Base-by-base conservation (phyloP, 2,329 filamentous ascomycete species). In the Pyrenophora seminiperda region DNA sequence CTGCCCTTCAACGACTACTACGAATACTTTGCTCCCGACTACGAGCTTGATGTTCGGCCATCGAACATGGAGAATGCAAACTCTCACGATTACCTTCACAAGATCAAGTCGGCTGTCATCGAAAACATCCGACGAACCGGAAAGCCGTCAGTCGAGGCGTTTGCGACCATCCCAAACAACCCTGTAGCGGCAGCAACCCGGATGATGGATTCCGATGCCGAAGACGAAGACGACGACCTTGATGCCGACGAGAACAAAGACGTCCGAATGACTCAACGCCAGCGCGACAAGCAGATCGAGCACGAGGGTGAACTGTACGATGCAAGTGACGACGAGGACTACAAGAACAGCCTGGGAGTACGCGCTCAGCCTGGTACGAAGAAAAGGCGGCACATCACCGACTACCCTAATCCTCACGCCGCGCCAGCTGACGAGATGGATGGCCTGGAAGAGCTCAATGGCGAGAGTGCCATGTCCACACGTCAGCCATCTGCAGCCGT, bases 1-100 rank as follows among this genome's bases (percentile, higher is more conserved):
- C 80, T 97, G 32, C 93, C 93, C 0, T 97, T 91, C 74, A 97
- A 96, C 58, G 93, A 97, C 77, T 97, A 97, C 74, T 97, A 97
- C 67, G 85, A 88, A 79, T 88, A 88, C 66, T 88, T 87, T 65
- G 84, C 81, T 5, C 85, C 85, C 2, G 85, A 88, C 65, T 88
- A 86, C 66, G 84, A 88, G 69, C 78, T 88, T 33, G 83, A 88
- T 62, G 85, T 88, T 14, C 81, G 84, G 19, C 83, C 85, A 0
- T 87, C 84, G 2, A 88, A 88, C 62, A 88, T 88, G 85, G 85
- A 88, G 63, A 88, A 88, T 60, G 83, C 84, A 19, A 88, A 88
- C 62, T 85, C 83, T 3, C 79, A 77, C 54, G 85, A 88, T 64
- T 88, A 88, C 59, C 77, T 88, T 17, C 82, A 87, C 58, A 87